These are phyloP conservation scores for Silene coronaria DNA, from an alignment of 179 eudicot species.

Conservation along the genomic window DNA sequence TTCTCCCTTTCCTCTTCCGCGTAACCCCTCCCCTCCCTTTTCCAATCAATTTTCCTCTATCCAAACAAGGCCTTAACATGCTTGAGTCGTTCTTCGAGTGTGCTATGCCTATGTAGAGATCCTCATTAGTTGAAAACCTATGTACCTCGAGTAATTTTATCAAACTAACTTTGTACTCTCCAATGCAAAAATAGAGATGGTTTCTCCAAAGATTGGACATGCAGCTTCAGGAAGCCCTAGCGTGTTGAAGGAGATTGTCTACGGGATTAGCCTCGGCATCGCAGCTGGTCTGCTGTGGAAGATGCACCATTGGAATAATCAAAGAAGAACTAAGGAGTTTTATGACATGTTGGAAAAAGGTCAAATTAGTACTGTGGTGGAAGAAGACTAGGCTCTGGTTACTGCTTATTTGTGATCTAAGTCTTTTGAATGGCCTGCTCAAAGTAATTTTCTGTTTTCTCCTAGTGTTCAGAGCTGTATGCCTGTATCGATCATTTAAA, in stretches of 20 bases:
- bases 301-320: constrained; percentile 67
- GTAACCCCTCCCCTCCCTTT: too few species aligned
- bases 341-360: constrained; percentile 56
- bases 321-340: constrained; percentile 54
- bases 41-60: too few species aligned
- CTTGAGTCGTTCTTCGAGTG: too few species aligned
- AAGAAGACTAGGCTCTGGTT: constrained; percentile 19
- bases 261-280: constrained; percentile 43
- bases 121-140: too few species aligned
- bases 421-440: background rate
- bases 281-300: constrained; percentile 59
- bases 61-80: too few species aligned
- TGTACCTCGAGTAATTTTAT: too few species aligned
- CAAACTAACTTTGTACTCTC: too few species aligned
- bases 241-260: constrained; percentile 54
- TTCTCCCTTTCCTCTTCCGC: too few species aligned
- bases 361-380: constrained; percentile 36
- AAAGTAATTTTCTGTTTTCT: background rate
- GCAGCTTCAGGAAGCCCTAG: constrained; percentile 31
- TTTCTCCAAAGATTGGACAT: constrained; percentile 11
- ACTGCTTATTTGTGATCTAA: background rate
- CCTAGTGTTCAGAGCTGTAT: background rate
- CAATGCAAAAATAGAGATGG: background rate
- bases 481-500: too few species aligned
- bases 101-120: too few species aligned